Evolutionary conservation across 805 yeast species (phyloP), one percentile per base, ranked within the genome.

Genomic region (Kuraishia piskuri): DNA sequence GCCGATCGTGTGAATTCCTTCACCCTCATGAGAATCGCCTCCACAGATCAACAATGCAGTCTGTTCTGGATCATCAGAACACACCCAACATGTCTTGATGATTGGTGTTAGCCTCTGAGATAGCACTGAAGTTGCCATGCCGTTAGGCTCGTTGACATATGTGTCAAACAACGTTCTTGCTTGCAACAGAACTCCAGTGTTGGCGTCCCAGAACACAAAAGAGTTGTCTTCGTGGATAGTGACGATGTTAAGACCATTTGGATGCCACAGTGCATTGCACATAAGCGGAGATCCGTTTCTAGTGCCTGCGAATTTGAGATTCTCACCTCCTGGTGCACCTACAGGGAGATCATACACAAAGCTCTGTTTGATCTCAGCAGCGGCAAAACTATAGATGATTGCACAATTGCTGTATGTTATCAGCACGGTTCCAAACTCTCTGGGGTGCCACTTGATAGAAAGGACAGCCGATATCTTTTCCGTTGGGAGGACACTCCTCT

Each of bases 201-300:
- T 76, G 1, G 89, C 86, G 67, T 94, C 99, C 97, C 98, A 94
- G 63, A 94, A 94, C 1, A 82, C 96, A 40, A 94, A 62, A 0
- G 95, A 79, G 52, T 92, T 92, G 62, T 91, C 96, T 22, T 73
- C 83, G 66, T 92, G 95, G 2, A 82, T 77, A 0, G 96, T 84
- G 21, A 88, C 76, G 2, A 89, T 70, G 63, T 91, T 96, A 48
- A 90, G 76, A 0, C 98, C 97, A 63, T 90, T 90, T 2, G 99
- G 99, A 67, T 92, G 97, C 80, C 88, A 94, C 36, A 80, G 72
- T 0, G 96, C 84, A 50, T 83, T 77, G 3, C 52, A 22, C 7
- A 67, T 60, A 9, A 54, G 56, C 2, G 73, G 72, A 1, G 56
- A 21, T 20, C 19, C 31, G 22, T 37, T 40, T 26, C 23, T 5